Evolutionary conservation across 1,284 basidiomycete species (phyloP).

Genomic region (Microbotryum silenes-acaulis): DNA sequence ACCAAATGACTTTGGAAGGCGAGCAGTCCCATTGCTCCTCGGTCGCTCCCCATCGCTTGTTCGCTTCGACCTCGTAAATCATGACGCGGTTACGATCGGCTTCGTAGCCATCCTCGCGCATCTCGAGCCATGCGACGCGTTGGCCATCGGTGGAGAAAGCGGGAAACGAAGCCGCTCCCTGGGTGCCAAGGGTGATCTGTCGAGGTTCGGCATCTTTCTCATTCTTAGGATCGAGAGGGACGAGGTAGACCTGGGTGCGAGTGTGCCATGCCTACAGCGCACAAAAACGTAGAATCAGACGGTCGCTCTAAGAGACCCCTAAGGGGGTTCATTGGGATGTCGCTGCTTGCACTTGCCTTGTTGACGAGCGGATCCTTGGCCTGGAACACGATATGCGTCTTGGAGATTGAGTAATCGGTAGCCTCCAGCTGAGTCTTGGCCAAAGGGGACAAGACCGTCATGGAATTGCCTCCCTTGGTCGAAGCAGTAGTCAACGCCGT

Average conservation of each 20-base stretch:
- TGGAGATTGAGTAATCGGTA: conserved; percentile 67
- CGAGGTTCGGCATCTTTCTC: conserved; percentile 41
- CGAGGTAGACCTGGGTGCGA: conserved; percentile 58
- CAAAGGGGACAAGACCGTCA: conserved; percentile 16
- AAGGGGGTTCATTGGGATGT: too few relatives aligned
- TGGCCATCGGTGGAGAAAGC: conserved; percentile 56
- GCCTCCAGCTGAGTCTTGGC: conserved; percentile 43
- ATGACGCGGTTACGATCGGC: conserved; percentile 57
- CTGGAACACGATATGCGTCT: conserved; percentile 64
- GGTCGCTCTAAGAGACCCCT: too few relatives aligned
- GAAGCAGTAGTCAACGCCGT: conserved; percentile 44
- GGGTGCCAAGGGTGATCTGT: conserved; percentile 63
- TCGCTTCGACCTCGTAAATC: conserved; percentile 54
- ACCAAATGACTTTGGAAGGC: conserved; percentile 58
- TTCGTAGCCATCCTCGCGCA: conserved; percentile 79
- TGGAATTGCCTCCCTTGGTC: background rate
- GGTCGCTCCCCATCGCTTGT: conserved; percentile 62
- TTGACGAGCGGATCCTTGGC: conserved; percentile 69
- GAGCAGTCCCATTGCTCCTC: conserved; percentile 71
- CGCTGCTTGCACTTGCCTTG: too few relatives aligned
- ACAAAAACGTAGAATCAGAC: conserved; percentile 20
- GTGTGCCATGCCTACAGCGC: conserved; percentile 58
- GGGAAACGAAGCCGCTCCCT: conserved; percentile 68
- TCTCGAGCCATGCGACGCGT: conserved; percentile 69
- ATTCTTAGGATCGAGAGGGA: conserved; percentile 35